Evolutionary conservation across 164 flowering plant genomes (phyloP).

Genomic region (Vitis vinifera): DNA sequence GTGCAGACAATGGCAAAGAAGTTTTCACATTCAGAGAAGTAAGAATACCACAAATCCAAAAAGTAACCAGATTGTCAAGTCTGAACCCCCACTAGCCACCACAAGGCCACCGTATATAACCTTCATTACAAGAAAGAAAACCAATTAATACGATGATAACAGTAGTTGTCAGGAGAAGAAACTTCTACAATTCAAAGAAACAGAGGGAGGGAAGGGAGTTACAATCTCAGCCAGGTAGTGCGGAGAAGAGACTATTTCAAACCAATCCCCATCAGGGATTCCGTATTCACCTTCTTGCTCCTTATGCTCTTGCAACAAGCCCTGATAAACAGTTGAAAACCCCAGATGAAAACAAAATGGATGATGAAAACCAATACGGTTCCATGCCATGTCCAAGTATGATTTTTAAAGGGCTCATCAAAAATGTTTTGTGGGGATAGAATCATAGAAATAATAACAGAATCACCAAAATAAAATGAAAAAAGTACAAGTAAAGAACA

Average conservation of each 20-base stretch:
- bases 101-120: slow-evolving; percentile 78
- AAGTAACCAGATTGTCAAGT: slow-evolving; percentile 72
- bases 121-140: slow-evolving; percentile 30
- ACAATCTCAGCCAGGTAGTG: slow-evolving; percentile 95
- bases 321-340: slow-evolving; percentile 44
- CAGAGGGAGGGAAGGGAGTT: slow-evolving; percentile 17
- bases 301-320: slow-evolving; percentile 49
- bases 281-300: slow-evolving; percentile 49
- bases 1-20: not conserved
- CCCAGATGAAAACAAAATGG: slow-evolving; percentile 4
- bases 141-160: not conserved
- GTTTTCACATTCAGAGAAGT: not conserved
- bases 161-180: not conserved
- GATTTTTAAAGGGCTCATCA: no score
- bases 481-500: not conserved
- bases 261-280: slow-evolving; percentile 93
- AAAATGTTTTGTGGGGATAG: no score
- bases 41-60: slow-evolving; percentile 73
- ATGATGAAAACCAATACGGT: not conserved
- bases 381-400: no score
- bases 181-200: not conserved
- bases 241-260: slow-evolving; percentile 79
- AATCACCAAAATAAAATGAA: no score
- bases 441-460: no score
- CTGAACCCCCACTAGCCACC: slow-evolving; percentile 80